Evolutionary conservation across 495 filamentous ascomycete species (phyloP), one percentile per base, ranked within the genome.

Genomic region (Aspergillus leporis): DNA sequence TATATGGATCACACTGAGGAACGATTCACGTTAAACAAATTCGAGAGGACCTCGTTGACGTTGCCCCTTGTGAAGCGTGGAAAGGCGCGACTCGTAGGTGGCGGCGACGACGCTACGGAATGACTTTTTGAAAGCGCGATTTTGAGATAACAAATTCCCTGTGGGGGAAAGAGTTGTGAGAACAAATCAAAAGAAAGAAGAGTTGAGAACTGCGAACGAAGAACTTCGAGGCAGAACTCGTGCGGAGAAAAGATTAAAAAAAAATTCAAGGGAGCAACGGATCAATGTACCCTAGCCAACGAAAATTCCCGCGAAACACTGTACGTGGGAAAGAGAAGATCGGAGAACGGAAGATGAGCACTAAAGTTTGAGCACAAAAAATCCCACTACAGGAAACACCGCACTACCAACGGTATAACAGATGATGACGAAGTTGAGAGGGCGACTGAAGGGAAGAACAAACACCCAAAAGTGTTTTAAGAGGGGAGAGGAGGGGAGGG

Each of bases 1-100:
- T 50, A 28, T 57, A 43, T 38, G 38, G 22, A 56, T 54, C 53
- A 62, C 61, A n/a, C 46, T 38, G 48, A 36, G 40, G 47, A 45
- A 55, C 47, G 50, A 60, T 51, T 45, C 25, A 58, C 54, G 55
- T 48, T 45, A 10, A 54, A 5, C 28, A 21, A 5, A 34, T 18
- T 36, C 31, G 48, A 41, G 55, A 51, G 34, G 45, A 51, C 21
- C 51, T 31, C 9, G 58, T 55, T 59, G 54, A 48, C 49, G 60
- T 63, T 54, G 61, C 66, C 60, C 57, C 58, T 69, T 65, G 60
- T 34, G 52, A 57, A 59, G 46, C 46, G 61, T 62, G 53, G 61
- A 55, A n/a, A 60, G 50, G 41, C 61, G 66, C 64, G 64, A 70
- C 40, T 67, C 14, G 60, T 62, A 67, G 62, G 64, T 67, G 66